A percentile compares a stretch with the other conserved stretches of the same genome.
Conservation (phyloP, 805 yeast species). For the Kuraishia hungarica region DNA sequence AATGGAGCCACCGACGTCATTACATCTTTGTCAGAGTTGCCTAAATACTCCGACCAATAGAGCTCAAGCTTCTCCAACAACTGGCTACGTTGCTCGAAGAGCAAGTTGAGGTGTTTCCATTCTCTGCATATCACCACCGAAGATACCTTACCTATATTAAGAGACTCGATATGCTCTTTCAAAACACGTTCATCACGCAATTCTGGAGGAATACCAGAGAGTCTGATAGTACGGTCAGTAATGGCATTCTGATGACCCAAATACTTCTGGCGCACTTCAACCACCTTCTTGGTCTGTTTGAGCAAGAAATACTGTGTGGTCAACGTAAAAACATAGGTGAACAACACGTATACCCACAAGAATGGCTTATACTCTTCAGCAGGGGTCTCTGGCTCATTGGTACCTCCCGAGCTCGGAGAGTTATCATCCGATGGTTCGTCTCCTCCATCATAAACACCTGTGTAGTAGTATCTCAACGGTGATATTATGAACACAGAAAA, state of each 20-base stretch:
- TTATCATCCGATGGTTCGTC: constrained; percentile 15
- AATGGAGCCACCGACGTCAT: constrained; percentile 17
- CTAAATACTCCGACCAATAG: constrained; percentile 64
- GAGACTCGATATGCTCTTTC: constrained; percentile 63
- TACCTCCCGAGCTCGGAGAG: constrained; percentile 18
- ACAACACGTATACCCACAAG: constrained; percentile 79
- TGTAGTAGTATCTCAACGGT: constrained; percentile 75
- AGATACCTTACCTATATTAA: constrained; percentile 75
- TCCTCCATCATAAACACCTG: constrained; percentile 68
- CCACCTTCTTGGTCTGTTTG: constrained; percentile 65
- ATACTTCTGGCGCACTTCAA: constrained; percentile 68
- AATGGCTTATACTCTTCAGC: constrained; percentile 43
- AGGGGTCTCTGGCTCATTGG: constrained; percentile 6
- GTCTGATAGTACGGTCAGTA: constrained; percentile 82
- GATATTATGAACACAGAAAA: constrained; percentile 71
- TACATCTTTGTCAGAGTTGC: constrained; percentile 20
- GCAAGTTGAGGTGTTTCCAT: constrained; percentile 66
- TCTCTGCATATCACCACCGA: constrained; percentile 76
- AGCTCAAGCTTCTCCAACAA: constrained; percentile 54
- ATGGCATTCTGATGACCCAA: constrained; percentile 82
- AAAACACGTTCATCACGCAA: constrained; percentile 65
- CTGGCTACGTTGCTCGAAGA: constrained; percentile 50
- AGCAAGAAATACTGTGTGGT: constrained; percentile 52
- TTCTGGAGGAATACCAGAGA: constrained; percentile 84
- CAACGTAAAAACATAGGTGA: constrained; percentile 80